phyloP scores from a whole-genome alignment of 2,329 filamentous ascomycete genomes.

The Lachnellula willkommii region DNA sequence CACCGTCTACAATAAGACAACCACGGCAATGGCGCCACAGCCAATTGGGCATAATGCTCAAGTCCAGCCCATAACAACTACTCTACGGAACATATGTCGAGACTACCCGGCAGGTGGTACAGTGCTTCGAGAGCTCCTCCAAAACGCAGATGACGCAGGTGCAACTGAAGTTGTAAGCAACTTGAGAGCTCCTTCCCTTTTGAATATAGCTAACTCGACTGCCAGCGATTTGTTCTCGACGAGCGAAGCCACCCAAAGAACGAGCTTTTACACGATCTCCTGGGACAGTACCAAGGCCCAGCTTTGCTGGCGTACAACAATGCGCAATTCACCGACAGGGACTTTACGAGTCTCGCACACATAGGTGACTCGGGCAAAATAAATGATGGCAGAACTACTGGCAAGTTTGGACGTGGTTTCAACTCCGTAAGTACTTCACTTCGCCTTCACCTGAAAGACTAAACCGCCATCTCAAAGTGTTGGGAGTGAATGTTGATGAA shows the following conservation, averaged over 20 bases:
- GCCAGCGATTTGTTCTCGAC: constrained; percentile 28
- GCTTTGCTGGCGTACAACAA: constrained; percentile 33
- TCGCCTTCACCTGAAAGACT: background rate
- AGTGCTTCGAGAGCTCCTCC: constrained; percentile 82
- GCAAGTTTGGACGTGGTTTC: constrained; percentile 35
- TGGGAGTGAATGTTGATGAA: background rate
- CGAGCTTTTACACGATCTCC: constrained; percentile 23
- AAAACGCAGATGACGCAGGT: constrained; percentile 93
- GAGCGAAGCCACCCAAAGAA: constrained; percentile 21
- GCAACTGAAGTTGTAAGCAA: constrained; percentile 63
- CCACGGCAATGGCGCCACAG: constrained; percentile 11
- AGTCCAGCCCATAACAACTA: constrained; percentile 24
- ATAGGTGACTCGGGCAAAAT: constrained; percentile 32
- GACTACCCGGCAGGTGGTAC: constrained; percentile 75
- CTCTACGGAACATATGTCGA: constrained; percentile 30
- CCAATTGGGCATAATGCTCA: constrained; percentile 20
- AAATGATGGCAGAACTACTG: constrained; percentile 29
- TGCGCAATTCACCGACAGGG: constrained; percentile 26
- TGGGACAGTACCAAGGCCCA: constrained; percentile 32
- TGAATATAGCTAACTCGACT: background rate
- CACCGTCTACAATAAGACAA: background rate
- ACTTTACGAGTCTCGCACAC: constrained; percentile 30
- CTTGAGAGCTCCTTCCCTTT: background rate
- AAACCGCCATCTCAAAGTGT: background rate
- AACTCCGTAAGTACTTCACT: constrained; percentile 28